Evolutionary conservation across 192 early-diverging fungal species (phyloP).

Genomic region (Gaertneriomyces semiglobifer): DNA sequence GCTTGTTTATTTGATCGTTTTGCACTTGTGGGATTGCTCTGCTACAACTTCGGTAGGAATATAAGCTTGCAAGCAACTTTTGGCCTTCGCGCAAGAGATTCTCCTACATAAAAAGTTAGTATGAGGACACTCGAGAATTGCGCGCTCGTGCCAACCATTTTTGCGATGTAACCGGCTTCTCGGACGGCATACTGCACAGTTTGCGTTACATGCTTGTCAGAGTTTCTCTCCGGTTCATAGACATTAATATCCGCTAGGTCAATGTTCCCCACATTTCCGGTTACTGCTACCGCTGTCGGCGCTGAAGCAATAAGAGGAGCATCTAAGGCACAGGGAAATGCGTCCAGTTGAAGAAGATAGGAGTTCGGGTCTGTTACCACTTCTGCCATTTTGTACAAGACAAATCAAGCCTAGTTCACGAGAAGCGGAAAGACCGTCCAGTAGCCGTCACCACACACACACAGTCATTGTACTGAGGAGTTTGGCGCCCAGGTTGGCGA

Average conservation of each 20-base stretch:
- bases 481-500: too few species aligned
- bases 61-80: constrained; percentile 36
- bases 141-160: constrained; percentile 22
- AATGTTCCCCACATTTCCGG: constrained; percentile 27
- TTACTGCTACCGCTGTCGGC: constrained; percentile 10
- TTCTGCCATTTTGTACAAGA: constrained; percentile 3
- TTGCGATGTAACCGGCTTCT: constrained; percentile 34
- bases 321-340: neutral
- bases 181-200: constrained; percentile 29
- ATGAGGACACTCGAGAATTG: neutral
- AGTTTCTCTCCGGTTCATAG: constrained; percentile 24
- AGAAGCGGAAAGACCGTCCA: too few species aligned
- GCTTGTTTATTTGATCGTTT: constrained; percentile 32
- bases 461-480: too few species aligned
- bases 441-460: too few species aligned
- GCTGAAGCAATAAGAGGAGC: constrained; percentile 13
- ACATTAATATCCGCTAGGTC: constrained; percentile 30
- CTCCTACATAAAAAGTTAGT: constrained; percentile 20
- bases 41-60: constrained; percentile 43
- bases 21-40: constrained; percentile 46
- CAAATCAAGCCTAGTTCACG: too few species aligned
- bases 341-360: constrained; percentile 14
- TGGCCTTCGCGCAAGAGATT: constrained; percentile 36
- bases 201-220: constrained; percentile 13
- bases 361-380: constrained; percentile 19